Base-by-base conservation (phyloP, 495 filamentous ascomycete genomes). In the Penicillium chermesinum region DNA sequence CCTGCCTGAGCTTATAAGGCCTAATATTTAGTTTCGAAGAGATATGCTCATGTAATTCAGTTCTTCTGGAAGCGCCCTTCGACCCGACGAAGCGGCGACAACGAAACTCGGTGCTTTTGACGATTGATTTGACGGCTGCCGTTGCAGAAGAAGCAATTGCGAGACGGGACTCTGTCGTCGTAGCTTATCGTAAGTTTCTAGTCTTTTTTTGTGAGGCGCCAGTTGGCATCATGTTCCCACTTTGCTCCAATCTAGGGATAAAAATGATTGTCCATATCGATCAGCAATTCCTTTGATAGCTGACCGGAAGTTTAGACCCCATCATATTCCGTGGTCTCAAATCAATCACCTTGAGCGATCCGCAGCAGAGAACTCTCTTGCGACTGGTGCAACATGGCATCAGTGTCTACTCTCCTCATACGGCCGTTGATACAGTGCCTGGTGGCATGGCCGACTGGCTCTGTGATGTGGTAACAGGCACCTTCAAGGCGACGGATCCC, bases 401-500 rank as follows among this genome's bases (percentile, higher is more conserved):
- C 54, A 91, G 88, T 56, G 89, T 97, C 49, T 98, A 98, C 71
- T 89, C 84, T 43, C 93, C 93, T 0, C 93, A 98, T 61, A 97
- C 91, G 0, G 91, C 93, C 2, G 80, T 96, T 43, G 93, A 98
- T 69, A 89, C 90, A 19, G 87, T 87, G 0, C 82, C 84, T 5
- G 86, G 84, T 13, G 93, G 93, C 17, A 77, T 97, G 49, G 91
- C 87, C 49, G 89, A 96, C 70, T 98, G 93, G 93, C 85, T 98
- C 15, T 90, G 87, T 41, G 86, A 95, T 65, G 87, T 95, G 19
- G 78, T 89, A 40, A 85, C 88, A 1, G 72, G 80, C 19, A 61
- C 63, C 25, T 63, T 74, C 40, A 54, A 63, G 15, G 44, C 59
- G 2, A 16, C 42, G 10, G 34, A 52, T 9, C 8, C 43, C 0